Evolutionary conservation across 2,329 filamentous ascomycete species (phyloP), one percentile per base, ranked within the genome.

Genomic region (Beauveria caledonica): DNA sequence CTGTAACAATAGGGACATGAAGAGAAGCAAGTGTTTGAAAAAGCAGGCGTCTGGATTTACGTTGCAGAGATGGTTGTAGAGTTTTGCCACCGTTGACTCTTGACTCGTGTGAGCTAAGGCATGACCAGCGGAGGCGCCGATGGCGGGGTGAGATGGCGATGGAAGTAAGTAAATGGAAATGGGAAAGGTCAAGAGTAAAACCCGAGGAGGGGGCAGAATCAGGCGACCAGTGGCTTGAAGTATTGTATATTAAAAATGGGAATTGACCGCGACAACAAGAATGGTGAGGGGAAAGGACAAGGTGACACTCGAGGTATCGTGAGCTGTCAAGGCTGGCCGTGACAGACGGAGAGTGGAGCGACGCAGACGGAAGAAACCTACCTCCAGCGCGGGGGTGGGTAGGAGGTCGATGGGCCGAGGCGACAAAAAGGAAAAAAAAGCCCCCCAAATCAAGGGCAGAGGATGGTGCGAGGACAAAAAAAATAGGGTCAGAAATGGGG

Each of bases 21-120:
- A 51, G 19, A 29, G 19, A 58, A 13, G 27, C 9, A 15, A 53
- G 19, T 39, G 27, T 19, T 52, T 46, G 27, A 1, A 19, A 27
- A 9, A 27, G 42, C 25, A 46, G 39, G 15, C n/a, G 27, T 46
- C 17, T 8, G 9, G 6, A 42, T 40, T 23, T 49, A 17, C 48
- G 21, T 21, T 49, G 33, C 19, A 17, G 33, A 49, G 29, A 40
- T 23, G 29, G n/a, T 49, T 49, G 29, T 54, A 33, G 42, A 54
- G 50, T 54, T 60, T 60, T 49, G 58, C 58, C 58, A 60, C 58
- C 50, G 29, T 53, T 60, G 58, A 60, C 58, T 60, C 58, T 53
- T 60, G 58, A 60, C 58, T 60, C 58, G 58, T n/a, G 58, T 54
- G 42, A 54, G 58, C 50, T 54, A 54, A 45, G 58, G 29, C 58